Base-by-base conservation (phyloP, 2,329 filamentous ascomycete genomes). In the Colletotrichum paranaense region DNA sequence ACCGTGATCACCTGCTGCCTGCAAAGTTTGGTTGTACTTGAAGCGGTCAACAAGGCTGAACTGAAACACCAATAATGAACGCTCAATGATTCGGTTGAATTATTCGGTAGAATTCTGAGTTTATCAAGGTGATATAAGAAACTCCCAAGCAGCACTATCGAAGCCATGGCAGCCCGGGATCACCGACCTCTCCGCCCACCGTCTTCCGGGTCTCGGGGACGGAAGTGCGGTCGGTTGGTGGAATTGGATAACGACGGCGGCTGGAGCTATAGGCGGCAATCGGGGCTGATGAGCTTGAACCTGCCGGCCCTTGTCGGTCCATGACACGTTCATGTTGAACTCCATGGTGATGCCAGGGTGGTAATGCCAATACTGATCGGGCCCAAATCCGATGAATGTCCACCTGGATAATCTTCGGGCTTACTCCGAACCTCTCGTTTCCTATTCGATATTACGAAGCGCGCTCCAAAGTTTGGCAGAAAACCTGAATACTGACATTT, bases 31-130 rank as follows among this genome's bases (percentile, higher is more conserved):
- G 56, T 35, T 22, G 55, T 19, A 66, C 55, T 32, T 57, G 56
- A 26, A 73, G 70, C 60, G 60, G 70, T 66, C 67, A 73, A 66
- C 60, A 70, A 73, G 67, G 67, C 71, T 73, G 71, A 70, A 66
- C 60, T 70, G 67, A 57, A 73, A 71, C 60, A 49, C 55, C 38
- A 56, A 65, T 62, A 16, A 26, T 30, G 42, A 73, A 49, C n/a
- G 55, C 70, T 65, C 19, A 24, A 56, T 46, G 32, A 30, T 57
- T n/a, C 35, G 32, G 46, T n/a, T 28, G 42, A 49, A 56, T 57
- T 4, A 30, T 65, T 28, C 35, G 32, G 46, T n/a, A 26, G 8
- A 38, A 19, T 56, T 52, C 60, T 66, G 49, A 73, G 71, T 73
- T 70, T 62, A n/a, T 38, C 46, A 59, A 55, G 26, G 66, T 62